A percentile compares a stretch with the other conserved stretches of the same genome.
Conservation (phyloP, 1,284 basidiomycete species). For the Moesziomyces globuligerus region DNA sequence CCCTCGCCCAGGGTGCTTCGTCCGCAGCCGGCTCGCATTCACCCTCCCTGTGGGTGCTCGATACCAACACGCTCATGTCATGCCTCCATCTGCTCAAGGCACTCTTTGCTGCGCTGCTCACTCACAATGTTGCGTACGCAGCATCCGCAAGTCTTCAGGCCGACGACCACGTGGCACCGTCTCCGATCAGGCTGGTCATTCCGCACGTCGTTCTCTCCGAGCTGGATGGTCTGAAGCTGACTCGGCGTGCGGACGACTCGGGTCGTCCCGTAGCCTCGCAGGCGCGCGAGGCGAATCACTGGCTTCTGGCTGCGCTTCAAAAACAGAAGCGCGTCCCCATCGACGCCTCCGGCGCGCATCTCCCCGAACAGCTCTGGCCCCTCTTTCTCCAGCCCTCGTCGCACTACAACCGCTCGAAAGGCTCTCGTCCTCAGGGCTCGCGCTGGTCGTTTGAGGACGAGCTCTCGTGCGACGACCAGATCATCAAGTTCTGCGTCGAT, state of each 20-base stretch:
- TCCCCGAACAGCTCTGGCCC: constrained; percentile 28
- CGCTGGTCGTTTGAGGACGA: constrained; percentile 7
- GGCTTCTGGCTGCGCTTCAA: constrained; percentile 44
- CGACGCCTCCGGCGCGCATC: constrained; percentile 13
- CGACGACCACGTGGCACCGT: constrained; percentile 9
- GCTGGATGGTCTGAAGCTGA: constrained; percentile 43
- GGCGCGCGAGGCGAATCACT: constrained; percentile 43
- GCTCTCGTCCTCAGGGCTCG: background rate
- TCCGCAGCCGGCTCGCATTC: background rate
- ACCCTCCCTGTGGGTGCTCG: constrained; percentile 44
- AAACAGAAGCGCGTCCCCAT: constrained; percentile 44
- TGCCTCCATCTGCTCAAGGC: constrained; percentile 44
- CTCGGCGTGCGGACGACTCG: constrained; percentile 24
- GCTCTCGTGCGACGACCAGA: constrained; percentile 34
- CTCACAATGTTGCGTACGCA: constrained; percentile 30
- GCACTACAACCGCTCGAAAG: constrained; percentile 18
- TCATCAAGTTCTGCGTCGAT: constrained; percentile 36
- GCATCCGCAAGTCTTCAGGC: constrained; percentile 4
- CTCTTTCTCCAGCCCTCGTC: constrained; percentile 30
- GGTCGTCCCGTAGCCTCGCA: constrained; percentile 27
- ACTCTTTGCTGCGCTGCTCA: constrained; percentile 40
- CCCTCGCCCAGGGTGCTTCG: background rate
- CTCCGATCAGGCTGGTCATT: constrained; percentile 40
- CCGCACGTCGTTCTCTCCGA: constrained; percentile 42
- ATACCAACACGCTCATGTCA: constrained; percentile 49